These are phyloP conservation scores for Cicer judaicum DNA, from an alignment of 306 rosid species.

Conservation along the genomic window DNA sequence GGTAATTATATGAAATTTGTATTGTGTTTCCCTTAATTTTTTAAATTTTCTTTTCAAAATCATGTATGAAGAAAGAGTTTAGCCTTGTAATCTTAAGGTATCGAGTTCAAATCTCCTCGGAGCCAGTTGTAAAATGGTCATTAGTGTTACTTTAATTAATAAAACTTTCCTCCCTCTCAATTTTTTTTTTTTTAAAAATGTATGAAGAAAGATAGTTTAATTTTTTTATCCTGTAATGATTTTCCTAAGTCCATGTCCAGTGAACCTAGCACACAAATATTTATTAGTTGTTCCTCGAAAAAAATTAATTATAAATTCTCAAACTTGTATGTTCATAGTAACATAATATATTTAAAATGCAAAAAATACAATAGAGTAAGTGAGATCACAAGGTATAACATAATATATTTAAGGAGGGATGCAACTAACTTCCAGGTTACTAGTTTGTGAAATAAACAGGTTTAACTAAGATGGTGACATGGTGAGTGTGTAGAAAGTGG, in stretches of 20 bases:
- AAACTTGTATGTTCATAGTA: not conserved
- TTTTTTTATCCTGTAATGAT: not conserved
- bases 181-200: not conserved
- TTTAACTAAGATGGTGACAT: not conserved
- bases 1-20: constrained; percentile 1
- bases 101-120: too few relatives aligned
- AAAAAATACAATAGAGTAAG: constrained; percentile 6
- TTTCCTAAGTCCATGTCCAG: not conserved
- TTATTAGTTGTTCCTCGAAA: not conserved
- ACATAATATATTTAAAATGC: too few relatives aligned
- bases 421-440: constrained; percentile 22
- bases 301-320: not conserved
- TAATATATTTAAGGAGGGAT: constrained; percentile 22
- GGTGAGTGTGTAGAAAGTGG: constrained; percentile 23
- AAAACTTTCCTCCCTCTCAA: too few relatives aligned
- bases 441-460: constrained; percentile 23
- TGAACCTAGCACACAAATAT: not conserved
- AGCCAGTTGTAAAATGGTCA: too few relatives aligned
- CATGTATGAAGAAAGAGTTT: not conserved
- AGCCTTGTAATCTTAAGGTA: too few relatives aligned
- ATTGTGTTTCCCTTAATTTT: not conserved
- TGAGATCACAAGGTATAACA: constrained; percentile 12
- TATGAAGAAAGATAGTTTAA: not conserved
- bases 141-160: too few relatives aligned
- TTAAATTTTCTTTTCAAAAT: not conserved